These are phyloP conservation scores for Boletus edulis DNA, from an alignment of 768 basidiomycete species.

Conservation along the genomic window DNA sequence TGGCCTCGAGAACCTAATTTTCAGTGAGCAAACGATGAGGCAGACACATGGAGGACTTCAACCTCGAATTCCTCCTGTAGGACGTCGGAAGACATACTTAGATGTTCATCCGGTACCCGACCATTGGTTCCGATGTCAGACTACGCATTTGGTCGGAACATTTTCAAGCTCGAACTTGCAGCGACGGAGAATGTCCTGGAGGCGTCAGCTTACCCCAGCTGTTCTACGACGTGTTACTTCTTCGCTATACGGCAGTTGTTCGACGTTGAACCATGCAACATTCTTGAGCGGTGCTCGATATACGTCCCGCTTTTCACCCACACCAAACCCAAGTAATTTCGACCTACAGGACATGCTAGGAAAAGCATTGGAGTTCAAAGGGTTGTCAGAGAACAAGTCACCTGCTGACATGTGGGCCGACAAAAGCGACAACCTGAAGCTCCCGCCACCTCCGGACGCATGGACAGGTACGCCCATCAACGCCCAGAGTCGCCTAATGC, in stretches of 20 bases:
- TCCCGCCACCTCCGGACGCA: conserved; percentile 43
- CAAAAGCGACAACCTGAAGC: conserved; percentile 17
- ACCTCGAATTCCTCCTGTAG: conserved; percentile 93
- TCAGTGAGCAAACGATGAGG: conserved; percentile 8
- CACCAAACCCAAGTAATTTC: conserved; percentile 3
- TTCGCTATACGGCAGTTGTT: neutral
- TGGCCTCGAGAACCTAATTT: conserved; percentile 84
- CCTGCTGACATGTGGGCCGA: conserved; percentile 39
- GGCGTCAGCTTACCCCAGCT: conserved; percentile 9
- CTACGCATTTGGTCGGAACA: conserved; percentile 10
- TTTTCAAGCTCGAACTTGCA: conserved; percentile 3
- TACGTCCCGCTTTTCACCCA: conserved; percentile 5
- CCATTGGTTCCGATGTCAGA: conserved; percentile 15
- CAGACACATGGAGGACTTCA: conserved; percentile 10
- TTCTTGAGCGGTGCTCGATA: conserved; percentile 7
- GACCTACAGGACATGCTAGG: conserved; percentile 12
- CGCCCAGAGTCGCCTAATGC: neutral
- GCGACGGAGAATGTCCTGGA: conserved; percentile 20
- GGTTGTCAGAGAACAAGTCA: conserved; percentile 14
- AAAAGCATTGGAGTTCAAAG: conserved; percentile 16
- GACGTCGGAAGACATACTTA: conserved; percentile 48
- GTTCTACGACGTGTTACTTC: conserved; percentile 11
- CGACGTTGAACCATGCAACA: neutral
- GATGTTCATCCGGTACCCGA: conserved; percentile 26
- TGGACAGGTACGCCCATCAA: conserved; percentile 45